phyloP scores from a whole-genome alignment of 768 basidiomycete genomes.

The Lenzites betulinus region DNA sequence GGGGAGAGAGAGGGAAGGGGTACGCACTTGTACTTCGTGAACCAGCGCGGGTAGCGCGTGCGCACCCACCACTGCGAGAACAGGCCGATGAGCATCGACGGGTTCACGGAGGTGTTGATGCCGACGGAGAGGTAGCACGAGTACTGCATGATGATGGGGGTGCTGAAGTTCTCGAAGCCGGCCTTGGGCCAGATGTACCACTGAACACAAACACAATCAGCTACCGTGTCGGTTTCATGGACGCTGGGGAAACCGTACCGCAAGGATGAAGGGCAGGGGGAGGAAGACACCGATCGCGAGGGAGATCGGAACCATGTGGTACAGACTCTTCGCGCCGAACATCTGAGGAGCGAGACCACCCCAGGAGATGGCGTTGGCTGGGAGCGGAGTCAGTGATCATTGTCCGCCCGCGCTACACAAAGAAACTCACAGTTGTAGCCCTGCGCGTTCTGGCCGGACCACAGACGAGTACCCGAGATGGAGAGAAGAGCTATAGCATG shows the following conservation, averaged over 20 bases:
- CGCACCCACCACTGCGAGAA: slow-evolving; percentile 50
- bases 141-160: slow-evolving; percentile 43
- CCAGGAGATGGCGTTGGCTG: slow-evolving; percentile 51
- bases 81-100: slow-evolving; percentile 45
- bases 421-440: slow-evolving; percentile 45
- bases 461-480: slow-evolving; percentile 53
- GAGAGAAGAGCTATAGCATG: slow-evolving; percentile 41
- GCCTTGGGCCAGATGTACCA: slow-evolving; percentile 51
- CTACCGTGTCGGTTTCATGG: not conserved
- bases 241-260: slow-evolving; percentile 16
- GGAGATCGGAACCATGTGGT: slow-evolving; percentile 34
- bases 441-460: slow-evolving; percentile 54
- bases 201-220: not conserved
- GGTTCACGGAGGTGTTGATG: slow-evolving; percentile 55
- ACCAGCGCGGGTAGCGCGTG: slow-evolving; percentile 40
- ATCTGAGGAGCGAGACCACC: slow-evolving; percentile 46
- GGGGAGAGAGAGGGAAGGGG: not conserved
- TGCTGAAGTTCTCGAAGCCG: slow-evolving; percentile 50
- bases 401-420: no score
- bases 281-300: slow-evolving; percentile 53
- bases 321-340: slow-evolving; percentile 18
- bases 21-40: slow-evolving; percentile 39
- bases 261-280: slow-evolving; percentile 54
- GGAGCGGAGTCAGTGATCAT: not conserved
- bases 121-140: slow-evolving; percentile 53